Percentiles rank a stretch among this genome's conserved stretches.
Evolutionary conservation across 2,329 filamentous ascomycete genomes (phyloP).

Genomic region (Paraphaeosphaeria sporulosa): DNA sequence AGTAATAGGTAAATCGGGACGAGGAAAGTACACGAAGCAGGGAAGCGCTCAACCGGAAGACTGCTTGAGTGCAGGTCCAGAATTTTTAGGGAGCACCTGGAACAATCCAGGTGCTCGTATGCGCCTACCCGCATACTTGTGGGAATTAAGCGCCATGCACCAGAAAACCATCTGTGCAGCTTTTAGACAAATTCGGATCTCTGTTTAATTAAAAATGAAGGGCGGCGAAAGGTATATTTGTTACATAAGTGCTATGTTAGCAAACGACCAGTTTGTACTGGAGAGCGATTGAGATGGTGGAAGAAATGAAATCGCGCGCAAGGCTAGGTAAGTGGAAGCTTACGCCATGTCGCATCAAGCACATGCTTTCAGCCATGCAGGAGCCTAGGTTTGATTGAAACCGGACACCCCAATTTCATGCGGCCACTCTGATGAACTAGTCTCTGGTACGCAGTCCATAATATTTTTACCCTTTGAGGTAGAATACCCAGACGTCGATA

Average conservation of each 20-base stretch:
- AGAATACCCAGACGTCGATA: too few species aligned
- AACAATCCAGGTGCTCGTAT: neutral
- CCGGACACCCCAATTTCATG: neutral
- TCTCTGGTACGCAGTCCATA: too few species aligned
- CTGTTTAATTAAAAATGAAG: neutral
- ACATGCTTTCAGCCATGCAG: neutral
- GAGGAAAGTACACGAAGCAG: neutral
- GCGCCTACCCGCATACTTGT: neutral
- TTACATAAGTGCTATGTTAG: neutral
- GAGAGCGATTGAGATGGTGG: neutral
- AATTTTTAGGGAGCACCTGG: neutral
- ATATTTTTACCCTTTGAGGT: neutral
- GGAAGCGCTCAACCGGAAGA: neutral
- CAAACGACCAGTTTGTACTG: neutral
- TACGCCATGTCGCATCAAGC: neutral
- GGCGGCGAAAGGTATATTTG: neutral
- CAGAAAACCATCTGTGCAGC: neutral
- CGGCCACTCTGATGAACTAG: too few species aligned
- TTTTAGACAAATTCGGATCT: neutral
- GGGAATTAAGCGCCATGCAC: neutral
- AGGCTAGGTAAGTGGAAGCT: neutral
- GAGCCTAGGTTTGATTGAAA: neutral
- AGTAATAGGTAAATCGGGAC: neutral
- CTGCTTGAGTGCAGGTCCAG: neutral
- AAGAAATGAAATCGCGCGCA: neutral